These are phyloP conservation scores for Xenosphaeropsis pyriputrescens DNA, from an alignment of 2,329 filamentous ascomycete genomes.

Conservation along the genomic window DNA sequence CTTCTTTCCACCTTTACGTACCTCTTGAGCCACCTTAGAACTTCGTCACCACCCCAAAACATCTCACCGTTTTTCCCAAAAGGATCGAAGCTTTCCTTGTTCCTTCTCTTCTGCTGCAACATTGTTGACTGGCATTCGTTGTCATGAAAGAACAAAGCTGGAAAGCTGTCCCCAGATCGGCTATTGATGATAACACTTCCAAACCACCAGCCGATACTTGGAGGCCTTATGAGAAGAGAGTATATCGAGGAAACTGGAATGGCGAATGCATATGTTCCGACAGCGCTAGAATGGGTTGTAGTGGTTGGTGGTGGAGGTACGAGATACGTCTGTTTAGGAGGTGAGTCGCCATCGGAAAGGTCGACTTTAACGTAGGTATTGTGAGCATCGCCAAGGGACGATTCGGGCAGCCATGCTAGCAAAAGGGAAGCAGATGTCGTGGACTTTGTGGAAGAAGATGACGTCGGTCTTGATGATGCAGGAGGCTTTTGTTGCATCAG, in stretches of 20 bases:
- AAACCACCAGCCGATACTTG: constrained; percentile 96
- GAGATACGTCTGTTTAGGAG: constrained; percentile 75
- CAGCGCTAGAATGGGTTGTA: constrained; percentile 54
- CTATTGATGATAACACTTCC: constrained; percentile 91
- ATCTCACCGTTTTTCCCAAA: constrained; percentile 74
- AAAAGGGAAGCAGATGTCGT: constrained; percentile 59
- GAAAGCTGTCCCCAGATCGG: constrained; percentile 79
- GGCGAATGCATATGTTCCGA: constrained; percentile 74
- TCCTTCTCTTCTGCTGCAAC: constrained; percentile 75
- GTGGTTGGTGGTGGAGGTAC: constrained; percentile 85
- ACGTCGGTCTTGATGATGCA: constrained; percentile 13
- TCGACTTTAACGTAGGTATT: constrained; percentile 95
- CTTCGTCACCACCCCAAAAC: constrained; percentile 97
- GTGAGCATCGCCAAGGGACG: constrained; percentile 70
- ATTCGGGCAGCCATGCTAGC: constrained; percentile 87
- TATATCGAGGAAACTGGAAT: constrained; percentile 84
- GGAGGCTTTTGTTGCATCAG: constrained; percentile 74
- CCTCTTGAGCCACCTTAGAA: constrained; percentile 75
- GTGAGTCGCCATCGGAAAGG: constrained; percentile 63
- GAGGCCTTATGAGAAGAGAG: constrained; percentile 77
- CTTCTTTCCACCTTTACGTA: constrained; percentile 78
- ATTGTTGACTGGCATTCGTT: constrained; percentile 94
- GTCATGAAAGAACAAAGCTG: constrained; percentile 94
- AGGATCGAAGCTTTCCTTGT: constrained; percentile 76
- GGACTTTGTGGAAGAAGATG: constrained; percentile 25